A percentile compares a stretch with the other conserved stretches of the same genome.
phyloP scores from a whole-genome alignment of 2,329 filamentous ascomycete genomes.

The Exophiala sp. region DNA sequence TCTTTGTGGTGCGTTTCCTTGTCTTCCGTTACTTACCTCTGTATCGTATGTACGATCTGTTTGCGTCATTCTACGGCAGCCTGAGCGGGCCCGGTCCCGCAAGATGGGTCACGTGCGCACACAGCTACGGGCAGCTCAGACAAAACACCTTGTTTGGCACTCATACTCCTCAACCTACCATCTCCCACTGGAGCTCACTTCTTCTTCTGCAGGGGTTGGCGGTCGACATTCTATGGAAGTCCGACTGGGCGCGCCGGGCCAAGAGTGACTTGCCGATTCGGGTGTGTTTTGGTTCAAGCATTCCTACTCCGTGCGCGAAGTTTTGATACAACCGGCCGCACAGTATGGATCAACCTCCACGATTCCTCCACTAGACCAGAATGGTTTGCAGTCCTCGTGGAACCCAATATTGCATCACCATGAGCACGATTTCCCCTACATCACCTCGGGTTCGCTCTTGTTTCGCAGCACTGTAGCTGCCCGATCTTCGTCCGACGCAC shows the following conservation, averaged over 20 bases:
- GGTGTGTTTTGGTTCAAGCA: not conserved
- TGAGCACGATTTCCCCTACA: not conserved
- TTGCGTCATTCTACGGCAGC: not conserved
- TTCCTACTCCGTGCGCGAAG: not conserved
- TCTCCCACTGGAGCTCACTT: not conserved
- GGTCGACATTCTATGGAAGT: not conserved
- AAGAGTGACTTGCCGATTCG: not conserved
- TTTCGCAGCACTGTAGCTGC: not conserved
- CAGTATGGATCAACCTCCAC: conserved; percentile 1
- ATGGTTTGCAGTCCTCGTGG: not conserved
- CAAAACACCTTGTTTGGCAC: too few relatives aligned
- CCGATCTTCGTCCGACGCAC: not conserved
- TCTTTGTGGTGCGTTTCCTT: too few relatives aligned
- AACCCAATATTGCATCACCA: not conserved
- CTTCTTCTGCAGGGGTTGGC: not conserved
- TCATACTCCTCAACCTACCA: not conserved
- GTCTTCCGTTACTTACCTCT: too few relatives aligned
- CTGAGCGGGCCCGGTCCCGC: not conserved
- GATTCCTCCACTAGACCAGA: not conserved
- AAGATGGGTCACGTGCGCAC: not conserved
- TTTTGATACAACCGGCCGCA: not conserved
- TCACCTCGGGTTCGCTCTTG: not conserved
- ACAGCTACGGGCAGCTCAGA: not conserved
- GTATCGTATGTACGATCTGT: too few relatives aligned
- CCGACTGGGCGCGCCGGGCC: not conserved